Percentiles rank a stretch among this genome's conserved stretches.
phyloP scores from a whole-genome alignment of 75 land plant genomes.

The Pinus taeda region DNA sequence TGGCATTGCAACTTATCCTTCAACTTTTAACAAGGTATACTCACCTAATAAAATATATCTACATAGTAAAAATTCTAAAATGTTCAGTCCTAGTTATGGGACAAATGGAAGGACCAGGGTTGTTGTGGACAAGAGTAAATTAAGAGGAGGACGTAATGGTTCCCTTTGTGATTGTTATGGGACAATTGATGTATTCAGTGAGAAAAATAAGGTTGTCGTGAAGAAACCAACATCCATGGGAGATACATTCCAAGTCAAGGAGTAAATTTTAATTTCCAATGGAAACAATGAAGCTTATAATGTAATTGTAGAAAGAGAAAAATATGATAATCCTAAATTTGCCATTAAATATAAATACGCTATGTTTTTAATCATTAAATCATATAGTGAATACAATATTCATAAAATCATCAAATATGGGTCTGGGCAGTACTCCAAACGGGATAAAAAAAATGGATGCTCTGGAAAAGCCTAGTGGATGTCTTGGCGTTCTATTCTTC shows the following conservation, averaged over 20 bases:
- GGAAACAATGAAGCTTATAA: conserved; percentile 8
- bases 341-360: conserved; percentile 23
- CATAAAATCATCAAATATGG: conserved; percentile 46
- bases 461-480: conserved; percentile 12
- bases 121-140: conserved; percentile 40
- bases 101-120: conserved; percentile 39
- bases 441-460: conserved; percentile 40
- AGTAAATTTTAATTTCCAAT: background rate
- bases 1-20: conserved; percentile 28
- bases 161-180: conserved; percentile 50
- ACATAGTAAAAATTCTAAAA: background rate
- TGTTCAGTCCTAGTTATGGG: background rate
- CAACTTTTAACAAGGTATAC: conserved; percentile 28
- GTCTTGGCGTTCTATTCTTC: conserved; percentile 35
- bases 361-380: conserved; percentile 39
- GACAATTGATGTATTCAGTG: conserved; percentile 48
- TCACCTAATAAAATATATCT: conserved; percentile 28
- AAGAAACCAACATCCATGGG: background rate
- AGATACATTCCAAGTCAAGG: background rate
- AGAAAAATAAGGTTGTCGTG: no score
- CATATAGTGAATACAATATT: conserved; percentile 42
- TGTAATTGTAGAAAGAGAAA: conserved; percentile 16
- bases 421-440: conserved; percentile 41
- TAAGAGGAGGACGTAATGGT: conserved; percentile 51
- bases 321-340: conserved; percentile 46